Evolutionary conservation across 2,329 filamentous ascomycete genomes (phyloP), one percentile per base, ranked within the genome.

Genomic region (Lachnellula occidentalis): DNA sequence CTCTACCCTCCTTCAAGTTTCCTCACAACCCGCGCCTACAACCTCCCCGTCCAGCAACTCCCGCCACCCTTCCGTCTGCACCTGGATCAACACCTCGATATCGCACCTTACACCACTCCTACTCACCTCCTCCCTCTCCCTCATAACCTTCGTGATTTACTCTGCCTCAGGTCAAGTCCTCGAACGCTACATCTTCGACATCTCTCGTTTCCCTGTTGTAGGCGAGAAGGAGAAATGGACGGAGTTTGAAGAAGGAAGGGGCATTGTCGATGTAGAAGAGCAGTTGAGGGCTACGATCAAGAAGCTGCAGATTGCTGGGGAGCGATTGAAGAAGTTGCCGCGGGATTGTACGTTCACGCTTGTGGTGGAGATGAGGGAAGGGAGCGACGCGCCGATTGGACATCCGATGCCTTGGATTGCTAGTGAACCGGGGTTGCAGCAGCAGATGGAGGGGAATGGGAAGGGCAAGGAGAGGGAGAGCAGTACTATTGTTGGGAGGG

Each of bases 291-390:
- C 81, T 2, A 83, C 83, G 0, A 73, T 92, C 61, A 73, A 79
- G 51, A 79, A 81, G 46, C 72, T 92, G 14, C 78, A 82, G 0
- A 79, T 82, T 55, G 78, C 80, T 3, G 81, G 77, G 8, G 77
- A 83, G 57, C 77, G 74, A 53, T 74, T 90, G 58, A 72, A 70
- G 0, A 70, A 76, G 0, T 67, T 91, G 21, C 86, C 87, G 0
- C 71, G 76, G 1, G 79, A 79, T 1, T 90, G 87, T 68, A 87
- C 86, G 0, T 92, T 88, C 69, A 89, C 87, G 0, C 70, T 92
- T n/a, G 86, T 85, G 0, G 78, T 92, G 41, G 88, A 92, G 70
- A 68, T 92, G 59, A 81, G 80, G 39, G 80, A 86, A 21, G 76
- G 83, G 41, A 76, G 75, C 0, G 71, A 78, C 11, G 62, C 80